Base-by-base conservation (phyloP, 768 basidiomycete genomes). In the Kwoniella heveanensis region DNA sequence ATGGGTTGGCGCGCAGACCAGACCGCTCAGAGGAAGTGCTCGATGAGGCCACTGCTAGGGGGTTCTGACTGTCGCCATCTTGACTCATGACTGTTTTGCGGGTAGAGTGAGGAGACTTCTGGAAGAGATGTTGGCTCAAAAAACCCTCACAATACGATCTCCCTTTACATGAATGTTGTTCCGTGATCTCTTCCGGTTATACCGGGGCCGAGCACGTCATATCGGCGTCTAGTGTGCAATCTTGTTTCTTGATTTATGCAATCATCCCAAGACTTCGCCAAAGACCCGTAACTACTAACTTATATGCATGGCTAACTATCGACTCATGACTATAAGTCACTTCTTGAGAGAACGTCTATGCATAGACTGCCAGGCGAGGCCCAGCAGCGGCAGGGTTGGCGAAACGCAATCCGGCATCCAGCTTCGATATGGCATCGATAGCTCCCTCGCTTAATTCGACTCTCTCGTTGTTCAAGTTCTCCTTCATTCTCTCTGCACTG, bases 371-470 rank as follows among this genome's bases (percentile, higher is more conserved):
- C 61, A 90, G 73, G 36, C 86, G 83, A 57, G 85, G 81, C 68
- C 90, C 87, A 44, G 90, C 87, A 22, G 85, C 85, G 37, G 78
- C 84, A 8, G 90, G 90, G 78, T 91, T 81, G 79, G 90, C 90
- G 74, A 80, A 88, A 79, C 88, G 84, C 69, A 86, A 77, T 73
- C 86, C 83, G 53, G 81, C 80, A 80, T 91, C 88, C 75, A 92
- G 81, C 2, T 79, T 76, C 66, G 82, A 85, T 71, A 92, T 86
- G 19, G 67, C 69, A 52, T 84, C 80, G 25, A 90, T 78, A 61
- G 91, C 88, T 1, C 82, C 82, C n/a, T 83, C 81, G 7, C 84
- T 79, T 49, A 92, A 83, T 66, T 86, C 79, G 65, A 85, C 84
- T 32, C 75, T 75, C 63, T 80, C 76, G 73, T 82, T 82, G 47